phyloP scores from a whole-genome alignment of 805 yeast genomes.

The Metschnikowia shivogae region DNA sequence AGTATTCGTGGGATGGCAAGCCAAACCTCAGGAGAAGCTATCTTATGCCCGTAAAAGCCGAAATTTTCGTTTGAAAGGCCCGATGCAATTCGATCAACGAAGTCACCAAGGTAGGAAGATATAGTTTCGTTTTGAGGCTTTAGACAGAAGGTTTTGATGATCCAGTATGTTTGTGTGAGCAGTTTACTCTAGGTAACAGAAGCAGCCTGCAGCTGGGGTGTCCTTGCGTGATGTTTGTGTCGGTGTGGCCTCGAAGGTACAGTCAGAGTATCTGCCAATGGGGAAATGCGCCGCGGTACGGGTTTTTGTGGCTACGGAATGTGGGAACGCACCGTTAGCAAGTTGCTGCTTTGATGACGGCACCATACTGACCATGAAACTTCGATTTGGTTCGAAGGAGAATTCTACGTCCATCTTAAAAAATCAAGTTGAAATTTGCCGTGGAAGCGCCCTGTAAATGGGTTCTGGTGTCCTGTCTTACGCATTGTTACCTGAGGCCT shows the following conservation, averaged over 20 bases:
- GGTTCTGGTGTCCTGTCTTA: no score
- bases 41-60: background rate
- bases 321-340: conserved; percentile 2
- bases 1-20: no score
- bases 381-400: no score
- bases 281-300: conserved; percentile 1
- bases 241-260: background rate
- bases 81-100: conserved; percentile 2
- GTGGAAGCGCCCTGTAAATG: no score
- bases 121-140: background rate
- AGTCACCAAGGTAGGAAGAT: background rate
- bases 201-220: background rate
- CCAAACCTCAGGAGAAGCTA: background rate
- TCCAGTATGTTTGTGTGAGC: background rate
- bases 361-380: background rate
- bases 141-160: background rate
- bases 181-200: background rate
- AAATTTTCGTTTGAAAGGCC: conserved; percentile 1
- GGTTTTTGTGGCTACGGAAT: background rate
- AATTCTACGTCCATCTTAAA: no score
- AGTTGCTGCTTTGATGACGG: background rate
- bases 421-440: no score
- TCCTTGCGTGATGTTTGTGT: conserved; percentile 2
- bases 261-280: background rate
- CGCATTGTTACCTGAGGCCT: background rate